phyloP scores from a whole-genome alignment of 2,329 filamentous ascomycete genomes.

The Pseudogymnoascus sp. region DNA sequence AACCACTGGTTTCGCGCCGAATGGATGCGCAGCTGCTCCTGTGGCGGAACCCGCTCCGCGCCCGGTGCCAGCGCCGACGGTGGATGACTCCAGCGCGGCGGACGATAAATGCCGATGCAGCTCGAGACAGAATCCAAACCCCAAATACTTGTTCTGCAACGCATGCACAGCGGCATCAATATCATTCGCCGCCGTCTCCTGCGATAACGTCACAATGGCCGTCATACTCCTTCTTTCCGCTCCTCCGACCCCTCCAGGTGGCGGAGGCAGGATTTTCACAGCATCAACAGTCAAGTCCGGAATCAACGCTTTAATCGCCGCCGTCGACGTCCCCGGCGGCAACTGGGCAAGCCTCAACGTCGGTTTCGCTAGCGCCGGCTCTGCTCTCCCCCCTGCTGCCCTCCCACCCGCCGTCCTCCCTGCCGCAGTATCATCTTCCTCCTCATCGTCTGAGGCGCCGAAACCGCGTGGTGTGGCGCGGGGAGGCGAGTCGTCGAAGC shows the following conservation, averaged over 20 bases:
- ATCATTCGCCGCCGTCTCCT: conserved; percentile 72
- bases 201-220: conserved; percentile 72
- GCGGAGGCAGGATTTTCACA: conserved; percentile 58
- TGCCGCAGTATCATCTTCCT: conserved; percentile 35
- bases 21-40: conserved; percentile 51
- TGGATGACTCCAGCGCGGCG: conserved; percentile 46
- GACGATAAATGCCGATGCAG: conserved; percentile 79
- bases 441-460: conserved; percentile 55
- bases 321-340: conserved; percentile 50
- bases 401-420: not conserved
- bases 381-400: conserved; percentile 33
- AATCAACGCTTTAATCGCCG: conserved; percentile 51
- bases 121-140: conserved; percentile 72
- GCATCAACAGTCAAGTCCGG: conserved; percentile 59
- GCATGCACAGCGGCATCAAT: conserved; percentile 72
- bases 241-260: conserved; percentile 35
- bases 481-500: not conserved
- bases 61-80: conserved; percentile 16
- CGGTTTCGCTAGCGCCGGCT: conserved; percentile 52
- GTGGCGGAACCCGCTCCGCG: conserved; percentile 25
- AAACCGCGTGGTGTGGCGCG: conserved; percentile 59
- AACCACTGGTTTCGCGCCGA: conserved; percentile 62
- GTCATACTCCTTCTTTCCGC: conserved; percentile 60
- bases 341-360: conserved; percentile 53
- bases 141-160: conserved; percentile 76